phyloP scores from a whole-genome alignment of 2,329 filamentous ascomycete genomes.

The Penicillium sp. region DNA sequence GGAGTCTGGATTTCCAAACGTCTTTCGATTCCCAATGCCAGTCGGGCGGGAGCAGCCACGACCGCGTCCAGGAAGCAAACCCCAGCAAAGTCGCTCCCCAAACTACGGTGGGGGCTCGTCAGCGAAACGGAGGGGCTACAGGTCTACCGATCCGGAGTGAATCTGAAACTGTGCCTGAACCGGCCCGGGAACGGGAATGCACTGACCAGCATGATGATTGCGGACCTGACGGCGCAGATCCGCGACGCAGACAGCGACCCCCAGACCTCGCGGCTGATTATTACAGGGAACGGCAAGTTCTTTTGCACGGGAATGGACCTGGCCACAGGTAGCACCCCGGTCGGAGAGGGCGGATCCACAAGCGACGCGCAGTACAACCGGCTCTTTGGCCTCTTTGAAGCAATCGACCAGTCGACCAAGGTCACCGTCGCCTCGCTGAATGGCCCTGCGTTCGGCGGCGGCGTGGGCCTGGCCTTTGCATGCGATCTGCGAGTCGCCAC shows the following conservation, averaged over 20 bases:
- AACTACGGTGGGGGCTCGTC: conserved; percentile 26
- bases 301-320: conserved; percentile 53
- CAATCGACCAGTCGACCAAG: conserved; percentile 47
- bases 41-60: conserved; percentile 29
- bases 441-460: conserved; percentile 51
- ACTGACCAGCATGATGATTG: conserved; percentile 44
- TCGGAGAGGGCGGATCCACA: conserved; percentile 23
- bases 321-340: conserved; percentile 25
- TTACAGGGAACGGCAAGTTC: conserved; percentile 44
- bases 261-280: conserved; percentile 40
- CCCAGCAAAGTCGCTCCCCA: neutral
- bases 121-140: conserved; percentile 30
- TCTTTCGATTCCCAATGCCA: conserved; percentile 28
- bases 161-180: conserved; percentile 39
- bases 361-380: conserved; percentile 29
- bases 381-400: conserved; percentile 39
- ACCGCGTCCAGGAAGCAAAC: conserved; percentile 14
- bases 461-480: conserved; percentile 50
- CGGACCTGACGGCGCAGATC: conserved; percentile 37
- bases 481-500: conserved; percentile 45
- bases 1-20: conserved; percentile 71
- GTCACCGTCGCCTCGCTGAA: conserved; percentile 50
- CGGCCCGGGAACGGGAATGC: conserved; percentile 47
- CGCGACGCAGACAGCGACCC: conserved; percentile 27
- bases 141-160: conserved; percentile 37